Evolutionary conservation across 176 grass and related monocot species (phyloP).

Genomic region (Tuctoria greenei): DNA sequence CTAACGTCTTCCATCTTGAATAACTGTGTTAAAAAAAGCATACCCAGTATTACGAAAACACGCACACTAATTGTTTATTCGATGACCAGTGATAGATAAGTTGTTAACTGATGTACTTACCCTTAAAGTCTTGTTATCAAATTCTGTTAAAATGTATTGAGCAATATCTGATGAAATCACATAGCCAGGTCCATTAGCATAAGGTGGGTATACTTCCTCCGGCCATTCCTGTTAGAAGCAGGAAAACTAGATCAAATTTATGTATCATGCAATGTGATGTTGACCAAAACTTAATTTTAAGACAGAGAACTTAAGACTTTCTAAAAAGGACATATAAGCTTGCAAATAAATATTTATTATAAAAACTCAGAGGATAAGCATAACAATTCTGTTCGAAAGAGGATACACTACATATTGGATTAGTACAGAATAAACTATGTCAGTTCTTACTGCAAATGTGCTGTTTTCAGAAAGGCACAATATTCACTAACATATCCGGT

Average conservation of each 20-base stretch:
- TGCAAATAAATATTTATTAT: background rate
- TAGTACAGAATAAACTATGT: background rate
- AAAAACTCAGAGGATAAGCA: background rate
- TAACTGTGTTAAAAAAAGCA: background rate
- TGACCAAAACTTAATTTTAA: background rate
- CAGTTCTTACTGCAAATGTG: background rate
- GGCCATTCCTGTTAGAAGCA: constrained; percentile 63
- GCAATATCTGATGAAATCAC: constrained; percentile 70
- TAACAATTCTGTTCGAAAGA: background rate
- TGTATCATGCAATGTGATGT: background rate
- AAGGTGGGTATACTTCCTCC: constrained; percentile 64
- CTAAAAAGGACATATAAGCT: no score
- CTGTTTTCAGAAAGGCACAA: constrained; percentile 15
- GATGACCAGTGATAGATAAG: background rate
- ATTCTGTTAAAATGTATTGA: constrained; percentile 51
- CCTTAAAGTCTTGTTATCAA: constrained; percentile 51
- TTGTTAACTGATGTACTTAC: constrained; percentile 23
- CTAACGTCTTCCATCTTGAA: constrained; percentile 63
- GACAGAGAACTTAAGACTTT: no score
- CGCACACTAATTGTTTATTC: background rate
- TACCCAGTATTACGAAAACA: background rate
- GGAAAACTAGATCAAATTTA: constrained; percentile 24
- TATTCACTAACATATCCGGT: background rate
- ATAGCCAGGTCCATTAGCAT: constrained; percentile 73
- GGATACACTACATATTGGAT: background rate